Evolutionary conservation across 1,284 basidiomycete species (phyloP), one percentile per base, ranked within the genome.

Genomic region (Pholiota adiposa): DNA sequence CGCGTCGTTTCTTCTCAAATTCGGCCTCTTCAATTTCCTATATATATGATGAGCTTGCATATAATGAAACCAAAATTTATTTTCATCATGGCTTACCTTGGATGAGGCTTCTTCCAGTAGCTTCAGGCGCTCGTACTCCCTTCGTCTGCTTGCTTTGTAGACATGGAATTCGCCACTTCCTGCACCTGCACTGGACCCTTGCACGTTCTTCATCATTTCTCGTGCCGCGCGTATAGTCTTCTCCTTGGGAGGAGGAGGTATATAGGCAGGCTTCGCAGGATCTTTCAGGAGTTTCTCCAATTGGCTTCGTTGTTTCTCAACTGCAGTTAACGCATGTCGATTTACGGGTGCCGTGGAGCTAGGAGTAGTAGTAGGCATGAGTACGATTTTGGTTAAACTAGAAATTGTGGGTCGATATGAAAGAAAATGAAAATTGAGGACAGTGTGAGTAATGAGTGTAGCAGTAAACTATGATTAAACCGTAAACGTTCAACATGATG

Each of bases 181-280:
- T 16, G 96, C 94, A 56, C 92, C 96, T 1, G 94, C 93, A 74
- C 91, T 93, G 8, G 92, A 95, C 0, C 96, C 96, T 73, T 96
- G 93, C 2, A 98, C 95, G 67, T 97, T 98, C 84, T 97, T 98
- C 91, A 99, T 97, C 91, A 97, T 97, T 75, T 98, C 96, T 52
- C 92, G 82, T 5, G 94, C 81, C 0, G 94, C 79, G 27, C 93
- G 81, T 36, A 97, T 81, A 0, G 81, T 83, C 76, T 93, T 94
- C 65, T 95, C 89, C 72, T 89, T 90, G 21, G 86, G 88, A 6
- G 89, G 80, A 16, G 83, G 70, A 1, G 95, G 94, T 7, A 97
- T 78, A 69, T 86, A 83, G 0, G 88, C 91, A 2, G 88, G 86
- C 72, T 94, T 95, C 4, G 84, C 73, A 0, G 96, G 95, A 67